phyloP scores from a whole-genome alignment of 2,329 filamentous ascomycete genomes.

The Fusarium coicis region DNA sequence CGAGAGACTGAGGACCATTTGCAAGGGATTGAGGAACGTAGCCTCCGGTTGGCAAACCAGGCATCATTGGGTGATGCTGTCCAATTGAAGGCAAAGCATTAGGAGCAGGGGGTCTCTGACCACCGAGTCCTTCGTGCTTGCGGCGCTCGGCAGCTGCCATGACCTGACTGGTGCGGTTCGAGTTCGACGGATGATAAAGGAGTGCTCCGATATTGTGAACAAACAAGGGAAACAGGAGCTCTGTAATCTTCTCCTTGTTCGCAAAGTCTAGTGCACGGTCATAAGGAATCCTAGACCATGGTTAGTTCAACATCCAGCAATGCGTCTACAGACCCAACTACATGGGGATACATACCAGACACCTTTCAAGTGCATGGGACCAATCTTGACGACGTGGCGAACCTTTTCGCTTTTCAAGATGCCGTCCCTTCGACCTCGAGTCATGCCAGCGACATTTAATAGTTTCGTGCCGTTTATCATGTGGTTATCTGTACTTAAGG shows the following conservation, averaged over 20 bases:
- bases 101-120: conserved; percentile 65
- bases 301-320: conserved; percentile 39
- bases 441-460: conserved; percentile 98
- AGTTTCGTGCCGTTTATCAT: conserved; percentile 99
- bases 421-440: conserved; percentile 90
- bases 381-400: conserved; percentile 97
- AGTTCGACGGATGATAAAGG: conserved; percentile 92
- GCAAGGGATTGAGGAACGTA: conserved; percentile 19
- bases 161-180: conserved; percentile 82
- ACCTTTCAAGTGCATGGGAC: conserved; percentile 98
- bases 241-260: conserved; percentile 99
- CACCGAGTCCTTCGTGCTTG: conserved; percentile 73
- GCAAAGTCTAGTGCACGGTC: conserved; percentile 98
- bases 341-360: conserved; percentile 77
- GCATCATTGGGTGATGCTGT: conserved; percentile 55
- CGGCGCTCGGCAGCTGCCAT: conserved; percentile 86
- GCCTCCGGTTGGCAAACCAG: conserved; percentile 18
- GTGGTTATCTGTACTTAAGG: conserved; percentile 78
- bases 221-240: conserved; percentile 93
- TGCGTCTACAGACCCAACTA: conserved; percentile 15
- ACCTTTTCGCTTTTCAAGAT: conserved; percentile 98
- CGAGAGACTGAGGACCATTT: conserved; percentile 31
- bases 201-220: conserved; percentile 96
- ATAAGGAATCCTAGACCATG: conserved; percentile 84
- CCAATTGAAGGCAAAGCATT: conserved; percentile 74